Evolutionary conservation across 208 protist genomes (phyloP).

Genomic region (Blastocrithidia nonstop): DNA sequence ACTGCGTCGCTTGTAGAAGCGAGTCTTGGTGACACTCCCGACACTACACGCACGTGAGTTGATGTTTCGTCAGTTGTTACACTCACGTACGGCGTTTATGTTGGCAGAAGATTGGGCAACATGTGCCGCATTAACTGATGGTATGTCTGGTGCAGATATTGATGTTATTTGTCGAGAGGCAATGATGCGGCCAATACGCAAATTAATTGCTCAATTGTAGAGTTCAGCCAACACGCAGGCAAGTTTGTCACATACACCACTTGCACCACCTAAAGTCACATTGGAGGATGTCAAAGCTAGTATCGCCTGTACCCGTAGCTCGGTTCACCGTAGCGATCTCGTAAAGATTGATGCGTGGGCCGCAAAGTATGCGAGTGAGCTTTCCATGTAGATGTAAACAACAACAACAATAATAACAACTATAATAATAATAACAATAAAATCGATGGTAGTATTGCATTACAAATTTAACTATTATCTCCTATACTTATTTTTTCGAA

Average conservation of each 20-base stretch:
- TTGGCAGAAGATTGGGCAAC: constrained; percentile 24
- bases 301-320: constrained; percentile 63
- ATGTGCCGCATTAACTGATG: constrained; percentile 46
- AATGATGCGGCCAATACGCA: constrained; percentile 84
- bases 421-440: not conserved
- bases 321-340: constrained; percentile 45
- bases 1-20: constrained; percentile 84
- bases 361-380: constrained; percentile 54
- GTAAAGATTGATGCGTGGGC: constrained; percentile 55
- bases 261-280: constrained; percentile 31
- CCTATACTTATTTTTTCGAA: constrained; percentile 1
- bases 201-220: constrained; percentile 72
- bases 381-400: constrained; percentile 24
- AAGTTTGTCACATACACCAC: constrained; percentile 11
- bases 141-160: constrained; percentile 87
- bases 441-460: not conserved
- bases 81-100: constrained; percentile 5
- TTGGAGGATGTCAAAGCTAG: constrained; percentile 68
- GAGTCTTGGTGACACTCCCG: constrained; percentile 82
- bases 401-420: constrained; percentile 4
- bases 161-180: constrained; percentile 84
- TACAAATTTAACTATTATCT: constrained; percentile 2
- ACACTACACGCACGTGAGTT: constrained; percentile 29
- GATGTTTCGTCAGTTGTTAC: constrained; percentile 61
- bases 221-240: constrained; percentile 5